Evolutionary conservation across 2,329 filamentous ascomycete species (phyloP), one percentile per base, ranked within the genome.

Genomic region (Celoporthe dispersa): DNA sequence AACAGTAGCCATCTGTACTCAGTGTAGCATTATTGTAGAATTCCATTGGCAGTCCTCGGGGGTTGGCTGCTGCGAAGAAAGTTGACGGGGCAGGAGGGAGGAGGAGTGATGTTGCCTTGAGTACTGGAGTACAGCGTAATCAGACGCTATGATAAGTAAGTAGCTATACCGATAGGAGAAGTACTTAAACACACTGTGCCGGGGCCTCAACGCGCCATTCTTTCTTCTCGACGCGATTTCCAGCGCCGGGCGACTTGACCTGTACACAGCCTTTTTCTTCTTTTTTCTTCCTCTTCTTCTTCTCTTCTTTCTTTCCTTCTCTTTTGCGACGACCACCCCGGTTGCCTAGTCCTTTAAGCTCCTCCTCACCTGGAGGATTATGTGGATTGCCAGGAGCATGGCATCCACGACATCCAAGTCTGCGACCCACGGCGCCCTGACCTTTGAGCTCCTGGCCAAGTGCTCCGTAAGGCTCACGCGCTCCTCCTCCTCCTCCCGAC

Each of bases 391-490:
- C 62, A 73, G 71, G 61, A 74, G 71, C 61, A 77, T 77, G 76
- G 74, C 75, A 57, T 72, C 75, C 37, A 68, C 71, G 41, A 55
- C 69, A 14, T 66, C 70, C 28, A 72, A 65, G 65, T 65, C 70
- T 67, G 76, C 76, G 11, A 77, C 75, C 7, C 76, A 77, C 39
- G 76, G 76, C 39, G 76, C 76, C n/a, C 74, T 78, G 61, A 77
- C 75, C 22, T 78, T 77, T 65, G 74, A 76, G 73, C 72, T 78
- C 33, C 67, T 77, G 25, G 76, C 73, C 33, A 73, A 71, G 62
- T 78, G 76, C 82, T 94, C 93, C 74, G 93, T 96, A 86, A 81
- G 91, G 74, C 25, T 60, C 41, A 16, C 37, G 4, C 25, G 16
- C 16, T 22, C 41, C 41, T 44, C 41, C 41, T 37, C 48, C 22